Evolutionary conservation across 1,139 yeast genomes (phyloP), one percentile per base, ranked within the genome.

Genomic region (Sugiyamaella xylanicola): DNA sequence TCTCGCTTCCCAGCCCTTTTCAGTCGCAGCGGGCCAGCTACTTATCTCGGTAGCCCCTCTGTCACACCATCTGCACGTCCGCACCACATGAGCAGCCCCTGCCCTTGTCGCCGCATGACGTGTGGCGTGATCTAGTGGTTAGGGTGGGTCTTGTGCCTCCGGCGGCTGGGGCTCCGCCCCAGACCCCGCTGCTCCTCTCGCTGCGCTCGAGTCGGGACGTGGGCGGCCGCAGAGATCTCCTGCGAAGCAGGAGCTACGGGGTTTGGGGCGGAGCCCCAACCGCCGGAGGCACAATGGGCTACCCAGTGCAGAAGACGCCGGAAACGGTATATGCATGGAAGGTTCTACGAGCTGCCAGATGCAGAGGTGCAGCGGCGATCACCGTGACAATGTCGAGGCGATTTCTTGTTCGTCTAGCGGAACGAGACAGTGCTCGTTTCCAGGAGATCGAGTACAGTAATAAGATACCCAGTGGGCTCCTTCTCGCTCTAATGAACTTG

Each of bases 41-140:
- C 36, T 42, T 22, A 42, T 27, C 25, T 29, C 48, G 37, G 37
- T 43, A 43, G n/a, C 29, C 17, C 37, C 15, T 32, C 37, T 32
- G 15, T 32, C 37, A 32, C 37, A 7, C 37, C 37, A 32, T 32
- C 37, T 8, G 37, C 37, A 32, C 37, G 37, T 32, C 37, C 17
- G 45, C 32, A 22, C 45, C 45, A 41, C 45, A 20, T 41, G 45
- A 41, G 29, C 45, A 21, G 7, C 42, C 42, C 42, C 13, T 37
- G 7, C 42, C 42, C 42, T 37, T 16, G 13, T 13, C 8, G 37
- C 37, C 37, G 8, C 37, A 8, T 4, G 13, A 8, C 4, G 15
- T 32, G 37, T 32, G 37, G 37, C 37, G 37, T 25, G 29, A n/a
- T n/a, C n/a, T n/a, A n/a, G n/a, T n/a, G 32, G 11, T 11, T 25